phyloP scores from a whole-genome alignment of 352 stramenopile genomes.

The Phytophthora tubulina region DNA sequence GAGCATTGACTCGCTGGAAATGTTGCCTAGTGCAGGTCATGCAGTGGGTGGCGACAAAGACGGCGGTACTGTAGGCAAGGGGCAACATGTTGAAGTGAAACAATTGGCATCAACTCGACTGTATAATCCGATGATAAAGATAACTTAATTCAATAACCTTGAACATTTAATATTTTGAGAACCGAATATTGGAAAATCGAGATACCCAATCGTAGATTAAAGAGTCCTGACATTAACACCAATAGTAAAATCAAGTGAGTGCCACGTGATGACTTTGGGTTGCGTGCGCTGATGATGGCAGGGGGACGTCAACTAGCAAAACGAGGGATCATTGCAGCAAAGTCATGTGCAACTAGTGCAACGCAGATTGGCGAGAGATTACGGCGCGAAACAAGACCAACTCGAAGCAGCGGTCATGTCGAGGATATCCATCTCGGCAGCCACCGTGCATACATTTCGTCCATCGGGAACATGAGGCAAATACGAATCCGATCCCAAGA shows the following conservation, averaged over 20 bases:
- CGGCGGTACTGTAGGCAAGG: not conserved
- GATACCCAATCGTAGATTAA: not conserved
- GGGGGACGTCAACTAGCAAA: conserved; percentile 4
- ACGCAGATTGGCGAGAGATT: conserved; percentile 15
- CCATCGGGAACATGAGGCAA: too few species aligned
- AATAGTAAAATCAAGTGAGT: conserved; percentile 4
- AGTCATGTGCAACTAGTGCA: conserved; percentile 23
- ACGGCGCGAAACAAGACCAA: conserved; percentile 4
- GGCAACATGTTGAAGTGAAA: conserved; percentile 17
- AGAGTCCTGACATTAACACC: not conserved
- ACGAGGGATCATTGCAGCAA: conserved; percentile 3
- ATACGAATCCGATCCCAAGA: too few species aligned
- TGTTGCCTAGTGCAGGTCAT: not conserved
- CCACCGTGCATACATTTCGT: too few species aligned
- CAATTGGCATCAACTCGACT: conserved; percentile 9
- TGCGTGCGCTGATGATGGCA: conserved; percentile 13
- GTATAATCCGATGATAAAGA: not conserved
- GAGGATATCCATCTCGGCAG: not conserved
- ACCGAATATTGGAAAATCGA: conserved; percentile 3
- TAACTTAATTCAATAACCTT: not conserved
- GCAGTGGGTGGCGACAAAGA: conserved; percentile 6
- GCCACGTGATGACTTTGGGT: conserved; percentile 1
- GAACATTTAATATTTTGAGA: not conserved
- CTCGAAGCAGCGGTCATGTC: not conserved
- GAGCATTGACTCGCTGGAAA: not conserved